Percentiles rank a stretch among this genome's conserved stretches.
phyloP scores from a whole-genome alignment of 1,284 basidiomycete genomes.

The Moniliophthora roreri region DNA sequence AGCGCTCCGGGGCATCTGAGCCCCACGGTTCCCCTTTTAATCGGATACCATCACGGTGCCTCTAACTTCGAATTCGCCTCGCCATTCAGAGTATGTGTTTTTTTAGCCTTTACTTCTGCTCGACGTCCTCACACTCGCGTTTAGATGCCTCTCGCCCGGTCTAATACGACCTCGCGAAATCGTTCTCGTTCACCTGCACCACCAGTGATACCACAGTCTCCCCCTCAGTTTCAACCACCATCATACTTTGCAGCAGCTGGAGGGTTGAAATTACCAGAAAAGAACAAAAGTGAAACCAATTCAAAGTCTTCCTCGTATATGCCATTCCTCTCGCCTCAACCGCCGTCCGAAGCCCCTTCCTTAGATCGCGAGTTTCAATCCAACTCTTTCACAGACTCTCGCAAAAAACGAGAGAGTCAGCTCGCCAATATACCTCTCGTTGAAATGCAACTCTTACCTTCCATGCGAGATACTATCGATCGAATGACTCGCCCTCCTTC shows the following conservation, averaged over 20 bases:
- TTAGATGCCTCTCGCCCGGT: slow-evolving; percentile 26
- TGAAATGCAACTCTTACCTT: slow-evolving; percentile 64
- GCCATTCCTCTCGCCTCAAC: slow-evolving; percentile 27
- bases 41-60: too few relatives aligned
- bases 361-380: slow-evolving; percentile 25
- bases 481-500: slow-evolving; percentile 62
- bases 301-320: slow-evolving; percentile 9
- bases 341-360: slow-evolving; percentile 19
- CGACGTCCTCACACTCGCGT: too few relatives aligned
- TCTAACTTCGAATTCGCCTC: too few relatives aligned
- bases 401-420: slow-evolving; percentile 41
- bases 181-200: slow-evolving; percentile 32
- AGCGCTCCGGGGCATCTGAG: too few relatives aligned
- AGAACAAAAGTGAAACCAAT: slow-evolving; percentile 8
- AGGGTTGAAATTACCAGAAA: slow-evolving; percentile 32
- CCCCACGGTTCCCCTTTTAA: too few relatives aligned
- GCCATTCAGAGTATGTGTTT: too few relatives aligned
- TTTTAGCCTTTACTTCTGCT: too few relatives aligned
- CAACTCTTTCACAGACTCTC: slow-evolving; percentile 14
- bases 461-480: slow-evolving; percentile 66
- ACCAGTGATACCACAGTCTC: slow-evolving; percentile 12
- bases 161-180: slow-evolving; percentile 23
- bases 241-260: slow-evolving; percentile 67
- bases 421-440: slow-evolving; percentile 53
- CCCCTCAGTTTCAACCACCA: slow-evolving; percentile 49